A percentile compares a stretch with the other conserved stretches of the same genome.
phyloP scores from a whole-genome alignment of 352 stramenopile genomes.

The Globisporangium barbulae region DNA sequence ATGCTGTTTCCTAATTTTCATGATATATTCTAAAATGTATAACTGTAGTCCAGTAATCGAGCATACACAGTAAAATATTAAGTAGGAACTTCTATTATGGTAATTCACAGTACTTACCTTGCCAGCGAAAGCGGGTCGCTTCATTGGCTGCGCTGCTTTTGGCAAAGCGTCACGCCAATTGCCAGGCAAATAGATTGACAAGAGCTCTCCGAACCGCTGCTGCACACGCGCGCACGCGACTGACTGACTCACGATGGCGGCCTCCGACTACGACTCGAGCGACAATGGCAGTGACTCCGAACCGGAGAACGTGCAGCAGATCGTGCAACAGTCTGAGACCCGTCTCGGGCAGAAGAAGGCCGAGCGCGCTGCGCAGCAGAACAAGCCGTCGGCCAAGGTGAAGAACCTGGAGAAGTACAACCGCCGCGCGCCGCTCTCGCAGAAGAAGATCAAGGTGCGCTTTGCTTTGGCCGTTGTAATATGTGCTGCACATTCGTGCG shows the following conservation, averaged over 20 bases:
- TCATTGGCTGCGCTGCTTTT: slow-evolving; percentile 17
- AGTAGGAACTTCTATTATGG: neutral
- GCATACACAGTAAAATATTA: neutral
- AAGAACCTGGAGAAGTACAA: slow-evolving; percentile 81
- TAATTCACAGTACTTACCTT: neutral
- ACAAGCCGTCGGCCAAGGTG: slow-evolving; percentile 24
- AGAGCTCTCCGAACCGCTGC: slow-evolving; percentile 3
- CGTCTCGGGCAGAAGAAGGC: slow-evolving; percentile 42
- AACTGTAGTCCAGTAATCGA: neutral
- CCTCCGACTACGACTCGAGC: slow-evolving; percentile 41
- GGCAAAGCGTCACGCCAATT: slow-evolving; percentile 17
- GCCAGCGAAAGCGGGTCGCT: neutral
- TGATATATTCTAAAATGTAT: too few relatives aligned
- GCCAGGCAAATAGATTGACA: neutral
- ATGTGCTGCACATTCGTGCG: neutral
- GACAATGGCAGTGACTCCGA: slow-evolving; percentile 53
- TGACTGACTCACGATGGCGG: slow-evolving; percentile 16
- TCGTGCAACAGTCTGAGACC: slow-evolving; percentile 56
- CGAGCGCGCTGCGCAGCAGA: slow-evolving; percentile 10
- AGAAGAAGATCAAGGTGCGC: slow-evolving; percentile 50
- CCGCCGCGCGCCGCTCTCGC: slow-evolving; percentile 48
- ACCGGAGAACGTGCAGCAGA: slow-evolving; percentile 49
- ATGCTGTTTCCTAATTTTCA: too few relatives aligned
- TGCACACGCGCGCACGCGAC: neutral
- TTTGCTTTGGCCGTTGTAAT: neutral